Conservation (phyloP, 306 rosid genomes). For the Sicyos baderoa region DNA sequence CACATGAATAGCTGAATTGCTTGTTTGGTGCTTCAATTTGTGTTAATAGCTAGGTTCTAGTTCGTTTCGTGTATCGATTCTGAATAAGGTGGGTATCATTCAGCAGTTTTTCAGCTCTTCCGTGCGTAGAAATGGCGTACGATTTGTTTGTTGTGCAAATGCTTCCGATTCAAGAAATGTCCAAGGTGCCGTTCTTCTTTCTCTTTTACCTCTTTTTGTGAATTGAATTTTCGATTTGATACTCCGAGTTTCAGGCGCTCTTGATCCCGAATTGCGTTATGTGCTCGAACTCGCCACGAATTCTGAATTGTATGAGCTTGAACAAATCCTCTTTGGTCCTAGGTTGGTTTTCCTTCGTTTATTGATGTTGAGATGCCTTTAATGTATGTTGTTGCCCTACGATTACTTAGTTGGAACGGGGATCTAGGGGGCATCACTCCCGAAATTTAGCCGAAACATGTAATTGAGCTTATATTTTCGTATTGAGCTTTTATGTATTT, state of each 20-base stretch:
- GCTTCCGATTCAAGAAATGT: slow-evolving; percentile 37
- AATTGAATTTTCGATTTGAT: slow-evolving; percentile 15
- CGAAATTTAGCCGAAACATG: no score
- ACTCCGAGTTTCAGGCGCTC: slow-evolving; percentile 28
- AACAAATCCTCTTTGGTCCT: slow-evolving; percentile 74
- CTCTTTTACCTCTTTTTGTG: not conserved
- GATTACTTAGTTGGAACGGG: no score
- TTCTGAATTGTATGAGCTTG: slow-evolving; percentile 66
- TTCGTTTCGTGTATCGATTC: slow-evolving; percentile 1
- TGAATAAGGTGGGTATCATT: not conserved
- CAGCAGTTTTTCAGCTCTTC: slow-evolving; percentile 26
- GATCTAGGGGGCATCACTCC: no score
- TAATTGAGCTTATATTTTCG: no score
- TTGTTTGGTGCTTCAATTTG: slow-evolving; percentile 3
- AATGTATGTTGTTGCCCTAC: no score
- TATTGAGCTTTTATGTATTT: no score
- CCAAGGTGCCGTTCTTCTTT: slow-evolving; percentile 28
- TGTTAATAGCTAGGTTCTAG: not conserved
- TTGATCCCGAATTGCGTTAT: slow-evolving; percentile 62
- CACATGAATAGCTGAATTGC: not conserved
- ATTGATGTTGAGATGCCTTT: not conserved
- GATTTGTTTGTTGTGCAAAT: slow-evolving; percentile 30
- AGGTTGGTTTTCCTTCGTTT: slow-evolving; percentile 34
- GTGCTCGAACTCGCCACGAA: slow-evolving; percentile 86
- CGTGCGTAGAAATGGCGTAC: slow-evolving; percentile 24